Evolutionary conservation across 164 flowering plant species (phyloP).

Genomic region (Berberis thunbergii): DNA sequence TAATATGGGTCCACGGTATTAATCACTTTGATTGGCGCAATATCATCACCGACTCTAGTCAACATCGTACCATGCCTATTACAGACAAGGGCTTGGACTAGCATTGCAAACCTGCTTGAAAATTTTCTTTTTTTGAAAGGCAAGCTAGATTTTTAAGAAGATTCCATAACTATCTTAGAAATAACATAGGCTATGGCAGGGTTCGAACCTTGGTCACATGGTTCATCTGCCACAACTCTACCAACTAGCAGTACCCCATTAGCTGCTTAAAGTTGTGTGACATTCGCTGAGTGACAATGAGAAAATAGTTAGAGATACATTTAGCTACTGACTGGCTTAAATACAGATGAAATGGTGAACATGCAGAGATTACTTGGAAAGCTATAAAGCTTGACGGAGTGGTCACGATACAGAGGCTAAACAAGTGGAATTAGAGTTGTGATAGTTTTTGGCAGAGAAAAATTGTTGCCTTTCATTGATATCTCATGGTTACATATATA

Average conservation of each 20-base stretch:
- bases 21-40: constrained; percentile 83
- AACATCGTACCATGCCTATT: constrained; percentile 83
- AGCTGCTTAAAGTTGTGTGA: constrained; percentile 38
- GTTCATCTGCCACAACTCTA: too few species aligned
- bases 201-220: too few species aligned
- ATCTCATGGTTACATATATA: too few species aligned
- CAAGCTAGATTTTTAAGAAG: too few species aligned
- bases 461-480: too few species aligned
- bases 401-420: constrained; percentile 95
- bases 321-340: too few species aligned
- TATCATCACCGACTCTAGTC: constrained; percentile 94
- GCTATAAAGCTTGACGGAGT: constrained; percentile 80
- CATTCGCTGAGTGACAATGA: constrained; percentile 73
- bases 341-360: background rate
- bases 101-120: constrained; percentile 83
- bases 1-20: constrained; percentile 79
- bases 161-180: too few species aligned
- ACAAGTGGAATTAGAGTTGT: constrained; percentile 88
- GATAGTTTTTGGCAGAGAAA: background rate
- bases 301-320: background rate
- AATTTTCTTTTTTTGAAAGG: background rate
- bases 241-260: too few species aligned
- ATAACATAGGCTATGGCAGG: too few species aligned
- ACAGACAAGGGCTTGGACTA: constrained; percentile 79
- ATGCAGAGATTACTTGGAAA: constrained; percentile 52